Base-by-base conservation (phyloP, 441 rosid genomes). In the Daphne laureola region DNA sequence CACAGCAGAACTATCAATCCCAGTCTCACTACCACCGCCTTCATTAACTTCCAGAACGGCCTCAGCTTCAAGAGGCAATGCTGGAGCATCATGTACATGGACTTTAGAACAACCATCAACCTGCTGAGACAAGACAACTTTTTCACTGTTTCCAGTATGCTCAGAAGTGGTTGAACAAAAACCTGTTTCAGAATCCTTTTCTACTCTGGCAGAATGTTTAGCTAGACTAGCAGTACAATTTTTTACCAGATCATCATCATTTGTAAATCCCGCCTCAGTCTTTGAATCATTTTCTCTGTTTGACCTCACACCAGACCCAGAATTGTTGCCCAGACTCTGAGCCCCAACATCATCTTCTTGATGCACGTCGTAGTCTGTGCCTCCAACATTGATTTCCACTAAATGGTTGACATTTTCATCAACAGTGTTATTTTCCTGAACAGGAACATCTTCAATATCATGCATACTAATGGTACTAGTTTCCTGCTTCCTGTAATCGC, bases 151-250 rank as follows among this genome's bases (percentile, higher is more conserved):
- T 46, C 53, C 52, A 38, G 58, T 68, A 58, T 62, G 71, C 9
- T 57, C 18, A 58, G 51, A 53, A 55, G 36, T 27, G 21, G 54
- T 46, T 36, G 49, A 43, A 56, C 61, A 25, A 40, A 43, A 46
- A 48, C 31, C 55, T 64, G 73, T 62, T 54, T 74, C 74, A 27
- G 76, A 57, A 62, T 54, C 70, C 59, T 23, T 72, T 59, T 75
- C 55, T 26, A 53, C 58, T 53, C 64, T 31, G 59, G 52, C 53
- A 55, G 64, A 60, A 63, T 73, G 57, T 49, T 76, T 80, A 42
- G 57, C 76, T 43, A 57, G 59, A 40, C 62, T 64, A 12, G 46
- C 57, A 49, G 50, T 46, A 51, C 46, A 63, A 54, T 54, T 60
- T 68, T 38, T 61, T 14, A 17, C 31, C 36, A 51, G 25, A 62